Evolutionary conservation across 192 early-diverging fungal genomes (phyloP).

Genomic region (Diversispora epigaea): DNA sequence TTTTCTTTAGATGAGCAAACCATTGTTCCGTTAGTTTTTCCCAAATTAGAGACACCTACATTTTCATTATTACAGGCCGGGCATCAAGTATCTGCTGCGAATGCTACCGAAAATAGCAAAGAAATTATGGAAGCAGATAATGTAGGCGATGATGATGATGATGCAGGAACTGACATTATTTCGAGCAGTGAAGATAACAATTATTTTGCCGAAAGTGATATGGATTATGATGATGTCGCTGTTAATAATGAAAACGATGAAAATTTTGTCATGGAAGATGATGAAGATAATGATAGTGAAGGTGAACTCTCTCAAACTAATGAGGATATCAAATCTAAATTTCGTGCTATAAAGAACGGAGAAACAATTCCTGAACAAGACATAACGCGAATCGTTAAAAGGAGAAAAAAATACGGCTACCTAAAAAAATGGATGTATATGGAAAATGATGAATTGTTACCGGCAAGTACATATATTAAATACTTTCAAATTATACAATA

Average conservation of each 20-base stretch:
- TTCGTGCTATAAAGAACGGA: neutral
- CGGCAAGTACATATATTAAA: neutral
- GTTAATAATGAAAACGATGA: neutral
- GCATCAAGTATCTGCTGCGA: no score
- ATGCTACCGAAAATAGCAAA: no score
- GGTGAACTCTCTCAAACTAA: neutral
- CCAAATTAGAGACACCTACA: no score
- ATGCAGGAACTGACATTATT: no score
- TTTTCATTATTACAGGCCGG: no score
- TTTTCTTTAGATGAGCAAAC: no score
- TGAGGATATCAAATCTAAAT: neutral
- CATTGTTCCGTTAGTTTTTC: no score
- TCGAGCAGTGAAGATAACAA: no score
- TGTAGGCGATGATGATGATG: no score
- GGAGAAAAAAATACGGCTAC: neutral
- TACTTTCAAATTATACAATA: neutral
- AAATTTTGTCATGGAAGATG: neutral
- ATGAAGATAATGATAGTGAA: neutral
- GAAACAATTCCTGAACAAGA: neutral
- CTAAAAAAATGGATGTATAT: neutral
- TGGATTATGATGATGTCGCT: neutral
- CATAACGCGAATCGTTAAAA: neutral
- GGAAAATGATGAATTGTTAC: constrained; percentile 6
- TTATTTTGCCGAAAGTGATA: neutral
- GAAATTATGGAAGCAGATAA: no score